Base-by-base conservation (phyloP, 208 protist species). In the Porcisia hertigi region DNA sequence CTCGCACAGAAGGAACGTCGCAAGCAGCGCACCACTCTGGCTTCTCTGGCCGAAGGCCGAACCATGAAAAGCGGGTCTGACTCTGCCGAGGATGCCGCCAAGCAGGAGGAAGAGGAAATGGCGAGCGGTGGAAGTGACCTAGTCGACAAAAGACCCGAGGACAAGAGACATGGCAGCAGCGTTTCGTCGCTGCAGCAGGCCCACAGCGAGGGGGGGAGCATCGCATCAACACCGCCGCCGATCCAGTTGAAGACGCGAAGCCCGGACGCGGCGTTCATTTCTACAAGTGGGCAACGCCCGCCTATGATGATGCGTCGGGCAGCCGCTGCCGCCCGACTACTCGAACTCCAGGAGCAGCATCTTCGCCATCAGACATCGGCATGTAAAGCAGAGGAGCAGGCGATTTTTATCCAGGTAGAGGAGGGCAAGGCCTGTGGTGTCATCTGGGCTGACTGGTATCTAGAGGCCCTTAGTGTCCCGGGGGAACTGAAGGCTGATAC, bases 391-490 rank as follows among this genome's bases (percentile, higher is more conserved):
- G 57, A 73, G 18, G 66, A 20, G 43, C 49, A 23, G 25, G 47
- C 63, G 23, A 52, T n/a, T 18, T 54, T 45, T 63, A 8, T 39
- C n/a, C 58, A 75, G 71, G 8, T 75, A 9, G 54, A 66, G n/a
- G 78, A 77, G 34, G 47, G 55, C 7, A 74, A 41, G n/a, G 58
- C 71, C 18, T 52, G 43, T 5, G 76, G 73, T 23, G 72, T 88
- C 14, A 30, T 73, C 6, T 81, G 85, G 67, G 86, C 90, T 11
- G 81, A 86, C 64, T 94, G 90, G 90, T 94, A 89, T 67, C 81
- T 88, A 41, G 69, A 85, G 45, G 77, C 87, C 0, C 39, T 90
- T 4, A 75, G 78, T 45, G 59, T 80, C 14, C 57, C 71, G 0
- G 72, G 75, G 55, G 67, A 77, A 54, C 63, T 80, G 23, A 59